Conservation (phyloP, 306 rosid species). For the Quercus wislizeni region DNA sequence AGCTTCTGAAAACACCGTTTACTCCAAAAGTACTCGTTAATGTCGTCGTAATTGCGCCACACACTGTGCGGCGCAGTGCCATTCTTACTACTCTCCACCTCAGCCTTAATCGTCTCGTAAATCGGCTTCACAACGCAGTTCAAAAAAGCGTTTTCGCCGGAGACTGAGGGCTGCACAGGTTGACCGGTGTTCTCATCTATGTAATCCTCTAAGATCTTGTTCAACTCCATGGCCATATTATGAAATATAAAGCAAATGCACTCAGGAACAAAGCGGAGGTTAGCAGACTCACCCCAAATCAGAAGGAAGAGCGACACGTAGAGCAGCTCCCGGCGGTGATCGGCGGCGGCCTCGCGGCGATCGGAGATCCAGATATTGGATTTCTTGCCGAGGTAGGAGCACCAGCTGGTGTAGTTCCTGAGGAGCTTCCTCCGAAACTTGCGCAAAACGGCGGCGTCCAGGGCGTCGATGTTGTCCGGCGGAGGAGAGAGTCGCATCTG, state of each 20-base stretch:
- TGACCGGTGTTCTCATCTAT: conserved; percentile 87
- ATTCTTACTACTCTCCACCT: conserved; percentile 70
- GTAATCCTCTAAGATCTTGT: conserved; percentile 75
- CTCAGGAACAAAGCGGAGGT: conserved; percentile 77
- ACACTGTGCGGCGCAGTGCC: conserved; percentile 84
- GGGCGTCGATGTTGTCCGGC: conserved; percentile 80
- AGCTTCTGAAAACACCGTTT: conserved; percentile 87
- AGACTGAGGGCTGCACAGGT: conserved; percentile 73
- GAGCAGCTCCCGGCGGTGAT: conserved; percentile 78
- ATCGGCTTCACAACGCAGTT: conserved; percentile 77
- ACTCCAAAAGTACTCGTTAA: conserved; percentile 93
- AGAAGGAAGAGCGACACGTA: conserved; percentile 76
- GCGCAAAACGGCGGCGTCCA: conserved; percentile 65
- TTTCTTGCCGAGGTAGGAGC: conserved; percentile 85
- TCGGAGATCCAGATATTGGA: conserved; percentile 85
- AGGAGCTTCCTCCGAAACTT: conserved; percentile 76
- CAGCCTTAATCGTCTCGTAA: conserved; percentile 70
- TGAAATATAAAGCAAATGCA: conserved; percentile 84
- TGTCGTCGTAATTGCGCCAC: conserved; percentile 94
- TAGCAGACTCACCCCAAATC: conserved; percentile 96
- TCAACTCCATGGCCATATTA: conserved; percentile 81
- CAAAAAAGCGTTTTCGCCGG: conserved; percentile 75
- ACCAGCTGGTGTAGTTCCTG: conserved; percentile 73
- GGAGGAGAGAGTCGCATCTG: conserved; percentile 96
- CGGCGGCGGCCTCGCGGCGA: conserved; percentile 32